These are phyloP conservation scores for Dactylonectria estremocensis DNA, from an alignment of 2,329 filamentous ascomycete species.

Conservation along the genomic window DNA sequence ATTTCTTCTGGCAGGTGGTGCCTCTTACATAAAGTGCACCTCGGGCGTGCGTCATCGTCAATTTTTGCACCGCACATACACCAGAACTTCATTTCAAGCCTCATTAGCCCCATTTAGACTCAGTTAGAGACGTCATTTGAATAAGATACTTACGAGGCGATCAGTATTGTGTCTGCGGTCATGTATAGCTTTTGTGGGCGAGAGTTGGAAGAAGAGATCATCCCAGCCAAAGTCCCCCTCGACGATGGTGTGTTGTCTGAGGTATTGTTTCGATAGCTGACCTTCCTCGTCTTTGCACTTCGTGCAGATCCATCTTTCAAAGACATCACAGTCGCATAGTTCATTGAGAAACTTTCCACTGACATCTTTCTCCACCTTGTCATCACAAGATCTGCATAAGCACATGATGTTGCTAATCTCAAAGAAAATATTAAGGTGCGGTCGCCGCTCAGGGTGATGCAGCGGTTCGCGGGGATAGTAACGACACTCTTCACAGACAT, in stretches of 20 bases:
- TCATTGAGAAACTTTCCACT: conserved; percentile 10
- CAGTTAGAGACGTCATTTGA: not conserved
- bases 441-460: conserved; percentile 12
- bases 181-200: conserved; percentile 1
- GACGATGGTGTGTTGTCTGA: not conserved
- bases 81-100: conserved; percentile 27
- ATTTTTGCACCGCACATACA: conserved; percentile 31
- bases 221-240: conserved; percentile 1
- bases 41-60: not conserved
- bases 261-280: not conserved
- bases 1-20: conserved; percentile 30
- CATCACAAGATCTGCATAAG: conserved; percentile 30
- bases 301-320: conserved; percentile 31
- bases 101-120: not conserved
- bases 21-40: conserved; percentile 40
- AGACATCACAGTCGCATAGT: conserved; percentile 36
- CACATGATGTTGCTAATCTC: conserved; percentile 31
- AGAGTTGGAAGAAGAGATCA: conserved; percentile 1
- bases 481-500: conserved; percentile 41
- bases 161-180: conserved; percentile 25
- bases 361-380: conserved; percentile 1
- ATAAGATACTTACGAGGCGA: conserved; percentile 2
- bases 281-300: not conserved
- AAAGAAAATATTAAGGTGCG: conserved; percentile 13
- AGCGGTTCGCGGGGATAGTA: conserved; percentile 31